Conservation (phyloP, 176 grass and related monocot genomes). For the Bonia amplexicaulis region DNA sequence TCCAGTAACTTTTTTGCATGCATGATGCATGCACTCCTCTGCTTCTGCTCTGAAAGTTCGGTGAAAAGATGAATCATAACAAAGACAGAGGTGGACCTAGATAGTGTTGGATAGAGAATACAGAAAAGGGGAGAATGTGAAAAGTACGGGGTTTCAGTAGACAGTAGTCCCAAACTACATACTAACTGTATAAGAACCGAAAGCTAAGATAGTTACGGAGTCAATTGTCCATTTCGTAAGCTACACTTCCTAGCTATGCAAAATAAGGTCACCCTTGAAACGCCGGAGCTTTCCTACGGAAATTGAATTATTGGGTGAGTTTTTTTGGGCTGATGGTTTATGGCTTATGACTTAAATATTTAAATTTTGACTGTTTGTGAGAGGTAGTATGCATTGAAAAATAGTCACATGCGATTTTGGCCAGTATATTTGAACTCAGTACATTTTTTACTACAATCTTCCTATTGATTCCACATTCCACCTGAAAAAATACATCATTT, state of each 20-base stretch:
- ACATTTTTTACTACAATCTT: too few species aligned
- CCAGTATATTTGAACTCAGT: too few species aligned
- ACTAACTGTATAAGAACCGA: not conserved
- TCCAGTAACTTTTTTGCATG: conserved; percentile 19
- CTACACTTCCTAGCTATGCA: not conserved
- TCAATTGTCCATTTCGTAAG: not conserved
- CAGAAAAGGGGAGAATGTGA: not conserved
- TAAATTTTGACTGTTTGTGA: too few species aligned
- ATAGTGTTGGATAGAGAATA: not conserved
- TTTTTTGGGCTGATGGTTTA: too few species aligned
- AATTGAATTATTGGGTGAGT: too few species aligned
- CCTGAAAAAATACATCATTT: too few species aligned
- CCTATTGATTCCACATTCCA: too few species aligned
- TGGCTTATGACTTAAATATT: too few species aligned
- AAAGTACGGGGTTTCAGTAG: not conserved
- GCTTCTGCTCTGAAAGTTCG: conserved; percentile 30
- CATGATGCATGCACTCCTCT: not conserved
- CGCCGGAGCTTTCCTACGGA: too few species aligned
- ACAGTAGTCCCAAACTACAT: not conserved
- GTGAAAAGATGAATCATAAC: conserved; percentile 33
- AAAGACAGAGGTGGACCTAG: conserved; percentile 2
- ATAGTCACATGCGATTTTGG: too few species aligned
- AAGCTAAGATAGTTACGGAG: not conserved
- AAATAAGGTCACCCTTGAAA: not conserved
- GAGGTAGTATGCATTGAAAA: too few species aligned